Base-by-base conservation (phyloP, 1,284 basidiomycete genomes). In the Ceratobasidium sp. region DNA sequence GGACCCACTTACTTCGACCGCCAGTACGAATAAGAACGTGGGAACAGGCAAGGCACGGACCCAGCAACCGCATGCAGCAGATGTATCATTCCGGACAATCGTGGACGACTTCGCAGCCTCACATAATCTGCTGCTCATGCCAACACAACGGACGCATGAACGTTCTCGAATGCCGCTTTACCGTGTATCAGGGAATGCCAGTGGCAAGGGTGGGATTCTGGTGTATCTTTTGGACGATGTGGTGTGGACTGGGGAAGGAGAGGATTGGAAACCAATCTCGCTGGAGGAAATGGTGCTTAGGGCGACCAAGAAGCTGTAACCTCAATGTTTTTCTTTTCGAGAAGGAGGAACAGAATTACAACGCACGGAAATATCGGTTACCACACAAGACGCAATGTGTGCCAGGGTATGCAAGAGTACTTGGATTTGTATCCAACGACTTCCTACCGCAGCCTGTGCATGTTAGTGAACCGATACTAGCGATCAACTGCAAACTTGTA, bases 201-300 rank as follows among this genome's bases (percentile, higher is more conserved):
- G 94, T 83, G 95, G 95, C 4, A 93, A 92, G 81, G 92, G 93
- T 15, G 97, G 97, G 0, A 82, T 97, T 54, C 85, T 92, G 80
- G 90, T 97, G 37, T 98, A 96, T 84, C 87, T 97, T 63, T 85
- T 90, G 79, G 95, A 97, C 81, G 95, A 97, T 83, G 94, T 94
- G 0, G 92, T 96, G 33, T 97, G 93, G 93, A 91, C 90, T 8
- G 85, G 89, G 1, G 84, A 84, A 68, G 87, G 88, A 54, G 87
- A 88, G 20, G 89, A 90, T 26, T 91, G 88, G 82, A 83, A 87
- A 65, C 91, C 91, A 13, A 88, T 93, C 53, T 84, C 88, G 1
- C 81, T 92, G 81, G 91, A 92, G 81, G 88, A 89, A 78, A 91
- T 93, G 89, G 91, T 93, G 45, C 82, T 90, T 58, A 87, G 89